phyloP scores from a whole-genome alignment of 2,329 filamentous ascomycete genomes.

The Neospermospora avenae region DNA sequence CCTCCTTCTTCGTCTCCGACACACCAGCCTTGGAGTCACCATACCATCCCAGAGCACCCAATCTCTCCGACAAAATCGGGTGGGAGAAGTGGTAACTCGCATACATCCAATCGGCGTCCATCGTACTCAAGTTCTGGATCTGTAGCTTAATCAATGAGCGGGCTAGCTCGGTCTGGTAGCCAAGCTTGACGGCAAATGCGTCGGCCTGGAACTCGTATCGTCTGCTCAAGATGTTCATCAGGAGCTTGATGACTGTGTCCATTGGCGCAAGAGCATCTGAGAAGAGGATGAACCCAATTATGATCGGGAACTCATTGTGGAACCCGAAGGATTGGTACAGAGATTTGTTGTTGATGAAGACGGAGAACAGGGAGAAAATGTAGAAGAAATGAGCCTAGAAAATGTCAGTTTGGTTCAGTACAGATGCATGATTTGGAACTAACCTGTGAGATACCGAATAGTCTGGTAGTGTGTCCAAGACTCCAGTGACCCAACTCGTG shows the following conservation, averaged over 20 bases:
- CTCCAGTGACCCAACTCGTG: constrained; percentile 98
- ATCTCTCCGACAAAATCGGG: constrained; percentile 88
- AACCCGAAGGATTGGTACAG: constrained; percentile 93
- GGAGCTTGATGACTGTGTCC: constrained; percentile 88
- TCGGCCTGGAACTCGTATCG: constrained; percentile 97
- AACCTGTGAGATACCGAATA: constrained; percentile 83
- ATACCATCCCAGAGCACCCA: constrained; percentile 88
- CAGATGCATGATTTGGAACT: not conserved
- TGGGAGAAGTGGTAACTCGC: constrained; percentile 98
- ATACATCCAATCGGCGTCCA: constrained; percentile 99
- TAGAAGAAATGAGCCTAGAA: constrained; percentile 86
- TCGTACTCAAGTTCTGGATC: constrained; percentile 95
- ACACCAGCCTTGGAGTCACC: constrained; percentile 53
- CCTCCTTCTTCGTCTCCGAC: constrained; percentile 49
- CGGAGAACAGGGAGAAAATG: constrained; percentile 93
- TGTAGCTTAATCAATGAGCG: constrained; percentile 93
- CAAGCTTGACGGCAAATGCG: constrained; percentile 79
- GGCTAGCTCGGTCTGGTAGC: constrained; percentile 80
- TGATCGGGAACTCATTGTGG: constrained; percentile 75
- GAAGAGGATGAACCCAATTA: constrained; percentile 96
- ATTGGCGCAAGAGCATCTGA: constrained; percentile 94
- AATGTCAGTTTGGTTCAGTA: constrained; percentile 31
- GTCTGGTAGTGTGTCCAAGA: constrained; percentile 87
- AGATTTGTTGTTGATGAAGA: constrained; percentile 93
- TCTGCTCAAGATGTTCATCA: constrained; percentile 94